Percentiles rank a stretch among this genome's conserved stretches.
Evolutionary conservation across 306 rosid species (phyloP).

Genomic region (Dalbergia oliveri): DNA sequence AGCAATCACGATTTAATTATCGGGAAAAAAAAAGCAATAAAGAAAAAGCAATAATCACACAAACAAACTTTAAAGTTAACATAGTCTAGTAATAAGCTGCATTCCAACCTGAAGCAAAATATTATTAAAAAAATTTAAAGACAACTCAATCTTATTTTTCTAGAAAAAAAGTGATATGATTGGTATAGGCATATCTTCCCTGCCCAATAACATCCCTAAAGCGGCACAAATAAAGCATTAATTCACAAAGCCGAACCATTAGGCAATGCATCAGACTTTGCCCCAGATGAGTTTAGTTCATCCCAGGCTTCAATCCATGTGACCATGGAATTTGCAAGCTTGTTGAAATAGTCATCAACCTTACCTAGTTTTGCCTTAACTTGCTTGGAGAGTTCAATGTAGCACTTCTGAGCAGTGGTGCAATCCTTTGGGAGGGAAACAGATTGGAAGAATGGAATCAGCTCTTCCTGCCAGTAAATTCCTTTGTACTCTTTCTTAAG

Average conservation of each 20-base stretch:
- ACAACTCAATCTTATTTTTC: slow-evolving; percentile 45
- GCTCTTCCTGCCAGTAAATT: slow-evolving; percentile 87
- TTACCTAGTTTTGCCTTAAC: slow-evolving; percentile 79
- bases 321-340: slow-evolving; percentile 83
- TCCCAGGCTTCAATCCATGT: slow-evolving; percentile 95
- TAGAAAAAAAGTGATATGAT: slow-evolving; percentile 37
- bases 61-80: slow-evolving; percentile 37
- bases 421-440: slow-evolving; percentile 75
- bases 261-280: slow-evolving; percentile 47
- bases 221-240: slow-evolving; percentile 35
- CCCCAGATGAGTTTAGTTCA: slow-evolving; percentile 64
- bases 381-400: slow-evolving; percentile 81
- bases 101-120: slow-evolving; percentile 26
- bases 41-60: slow-evolving; percentile 29
- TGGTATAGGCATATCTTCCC: slow-evolving; percentile 47
- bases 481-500: slow-evolving; percentile 91
- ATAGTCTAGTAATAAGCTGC: slow-evolving; percentile 22
- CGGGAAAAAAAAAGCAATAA: not conserved
- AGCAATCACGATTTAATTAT: not conserved
- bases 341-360: slow-evolving; percentile 76
- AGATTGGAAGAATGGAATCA: slow-evolving; percentile 83
- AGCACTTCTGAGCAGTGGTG: slow-evolving; percentile 75
- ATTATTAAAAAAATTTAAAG: slow-evolving; percentile 3
- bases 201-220: slow-evolving; percentile 48
- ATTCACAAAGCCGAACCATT: slow-evolving; percentile 50